Evolutionary conservation across 2,329 filamentous ascomycete species (phyloP).

Genomic region (Colletotrichum camelliae): DNA sequence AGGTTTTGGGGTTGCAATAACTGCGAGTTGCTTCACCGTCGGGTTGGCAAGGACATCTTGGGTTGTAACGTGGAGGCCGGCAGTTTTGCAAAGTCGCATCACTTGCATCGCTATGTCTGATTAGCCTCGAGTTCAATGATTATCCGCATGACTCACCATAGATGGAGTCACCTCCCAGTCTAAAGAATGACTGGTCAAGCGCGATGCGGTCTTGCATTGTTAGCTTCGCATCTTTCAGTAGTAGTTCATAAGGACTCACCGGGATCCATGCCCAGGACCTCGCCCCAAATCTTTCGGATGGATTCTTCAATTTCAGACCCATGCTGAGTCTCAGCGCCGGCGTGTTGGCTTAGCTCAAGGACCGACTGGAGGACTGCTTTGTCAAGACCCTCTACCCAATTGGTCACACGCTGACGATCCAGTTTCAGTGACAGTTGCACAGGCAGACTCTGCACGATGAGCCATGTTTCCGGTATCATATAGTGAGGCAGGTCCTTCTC

Average conservation of each 20-base stretch:
- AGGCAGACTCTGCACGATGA: conserved; percentile 22
- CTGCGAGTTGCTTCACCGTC: neutral
- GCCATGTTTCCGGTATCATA: conserved; percentile 26
- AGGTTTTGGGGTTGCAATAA: neutral
- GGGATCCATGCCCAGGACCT: conserved; percentile 39
- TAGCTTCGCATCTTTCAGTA: rapidly evolving
- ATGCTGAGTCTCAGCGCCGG: neutral
- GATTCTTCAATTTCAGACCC: neutral
- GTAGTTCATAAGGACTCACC: neutral
- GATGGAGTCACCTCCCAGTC: conserved; percentile 57
- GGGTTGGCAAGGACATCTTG: conserved; percentile 10
- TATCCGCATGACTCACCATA: neutral
- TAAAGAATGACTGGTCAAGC: conserved; percentile 63
- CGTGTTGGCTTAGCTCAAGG: neutral
- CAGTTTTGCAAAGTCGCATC: conserved; percentile 54
- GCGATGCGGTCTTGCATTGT: conserved; percentile 40
- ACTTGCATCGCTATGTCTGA: conserved; percentile 43
- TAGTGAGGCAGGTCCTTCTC: conserved; percentile 19
- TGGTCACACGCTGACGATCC: conserved; percentile 11
- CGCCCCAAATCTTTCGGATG: conserved; percentile 35
- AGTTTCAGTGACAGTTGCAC: conserved; percentile 24
- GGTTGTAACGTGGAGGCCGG: conserved; percentile 56
- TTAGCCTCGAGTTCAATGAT: neutral
- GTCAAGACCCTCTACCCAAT: neutral
- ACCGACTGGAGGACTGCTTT: neutral